Evolutionary conservation across 352 stramenopile species (phyloP), one percentile per base, ranked within the genome.

Genomic region (Globisporangium perplexum): DNA sequence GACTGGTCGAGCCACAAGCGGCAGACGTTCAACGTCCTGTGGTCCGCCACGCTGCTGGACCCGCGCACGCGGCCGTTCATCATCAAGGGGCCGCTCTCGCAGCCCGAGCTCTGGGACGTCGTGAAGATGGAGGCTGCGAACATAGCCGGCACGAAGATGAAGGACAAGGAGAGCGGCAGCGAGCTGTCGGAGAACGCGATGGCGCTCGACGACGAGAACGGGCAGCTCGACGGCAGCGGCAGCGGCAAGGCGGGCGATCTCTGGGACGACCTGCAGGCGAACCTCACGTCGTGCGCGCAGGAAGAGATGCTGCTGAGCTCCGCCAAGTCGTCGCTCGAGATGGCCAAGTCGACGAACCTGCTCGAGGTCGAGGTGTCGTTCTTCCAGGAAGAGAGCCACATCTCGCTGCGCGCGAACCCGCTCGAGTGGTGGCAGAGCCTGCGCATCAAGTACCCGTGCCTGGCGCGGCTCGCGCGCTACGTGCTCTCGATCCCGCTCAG

Each of bases 401-500:
- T 90, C 33, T 66, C 60, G 31, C 55, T 90, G 41, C 66, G 69
- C 24, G 71, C 68, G 7, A 90, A 86, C 33, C 77, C 80, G 10
- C 70, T 89, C 12, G 77, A 88, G 54, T 89, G 77, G 80, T 91
- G 80, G 80, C 75, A 86, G 48, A 77, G 53, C 43, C 74, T 86
- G 73, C 74, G 75, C 7, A 69, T 88, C 60, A 89, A 91, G 71
- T 91, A 89, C 59, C 80, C 80, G n/a, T 88, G 84, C 52, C 60
- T 88, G 23, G 74, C 80, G 12, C 66, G 71, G 0, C 59, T 91
- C 10, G 77, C 80, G 31, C 75, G 77, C 1, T 89, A 83, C 51
- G 74, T 89, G 49, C 44, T 91, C 39, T 80, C 80, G 1, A 84
- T 91, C 22, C 80, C 80, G 28, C 73, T 71, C 36, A 72, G 68